phyloP scores from a whole-genome alignment of 108 stramenopile species.

The Aurantiochytrium sp. region DNA sequence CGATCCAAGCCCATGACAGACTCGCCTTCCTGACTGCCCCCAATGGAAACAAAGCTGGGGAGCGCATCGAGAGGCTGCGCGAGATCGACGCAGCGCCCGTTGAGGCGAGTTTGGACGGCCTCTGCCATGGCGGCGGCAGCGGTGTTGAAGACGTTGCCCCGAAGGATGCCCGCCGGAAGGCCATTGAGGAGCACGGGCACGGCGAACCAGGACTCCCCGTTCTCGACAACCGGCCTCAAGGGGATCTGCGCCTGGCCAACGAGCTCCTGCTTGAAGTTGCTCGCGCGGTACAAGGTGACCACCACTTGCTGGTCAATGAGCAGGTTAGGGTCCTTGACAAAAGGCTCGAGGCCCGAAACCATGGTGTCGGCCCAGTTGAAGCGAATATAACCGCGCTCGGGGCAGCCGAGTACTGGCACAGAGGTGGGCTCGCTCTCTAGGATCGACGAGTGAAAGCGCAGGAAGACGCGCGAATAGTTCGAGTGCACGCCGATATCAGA shows the following conservation, averaged over 20 bases:
- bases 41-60: too few relatives aligned
- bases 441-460: neutral
- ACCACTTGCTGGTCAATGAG: constrained; percentile 10
- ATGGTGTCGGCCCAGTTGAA: neutral
- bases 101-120: neutral
- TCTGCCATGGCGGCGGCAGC: neutral
- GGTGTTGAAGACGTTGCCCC: neutral
- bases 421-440: neutral
- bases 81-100: too few relatives aligned
- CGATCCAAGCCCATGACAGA: too few relatives aligned
- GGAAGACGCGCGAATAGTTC: neutral
- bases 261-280: neutral
- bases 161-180: constrained; percentile 22
- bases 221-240: neutral
- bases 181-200: neutral
- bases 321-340: neutral
- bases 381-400: neutral
- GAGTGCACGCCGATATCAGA: neutral
- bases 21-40: too few relatives aligned
- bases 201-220: neutral
- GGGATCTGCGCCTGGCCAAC: constrained; percentile 4
- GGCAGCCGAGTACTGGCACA: neutral
- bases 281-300: neutral
- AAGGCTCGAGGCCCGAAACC: neutral
- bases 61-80: too few relatives aligned